phyloP scores from a whole-genome alignment of 371 early-diverging fungal genomes.

The Syncephalastrum racemosum region DNA sequence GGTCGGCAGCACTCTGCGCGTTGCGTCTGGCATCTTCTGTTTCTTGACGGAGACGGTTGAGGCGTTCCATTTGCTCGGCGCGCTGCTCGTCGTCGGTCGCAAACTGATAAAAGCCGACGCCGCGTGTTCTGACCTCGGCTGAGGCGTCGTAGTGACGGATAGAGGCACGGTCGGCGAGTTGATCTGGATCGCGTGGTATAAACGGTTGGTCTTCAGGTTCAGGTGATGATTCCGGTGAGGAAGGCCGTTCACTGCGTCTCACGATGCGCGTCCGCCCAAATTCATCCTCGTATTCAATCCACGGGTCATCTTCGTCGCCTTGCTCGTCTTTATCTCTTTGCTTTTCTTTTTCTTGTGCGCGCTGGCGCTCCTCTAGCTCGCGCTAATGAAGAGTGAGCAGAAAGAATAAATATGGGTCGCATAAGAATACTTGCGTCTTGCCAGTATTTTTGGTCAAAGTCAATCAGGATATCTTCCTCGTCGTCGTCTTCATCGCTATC shows the following conservation, averaged over 20 bases:
- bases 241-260: slow-evolving; percentile 62
- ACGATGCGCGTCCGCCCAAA: slow-evolving; percentile 78
- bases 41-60: slow-evolving; percentile 61
- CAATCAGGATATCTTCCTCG: slow-evolving; percentile 42
- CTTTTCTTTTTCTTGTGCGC: slow-evolving; percentile 15
- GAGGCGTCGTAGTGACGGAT: slow-evolving; percentile 57
- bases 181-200: slow-evolving; percentile 13
- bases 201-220: slow-evolving; percentile 2
- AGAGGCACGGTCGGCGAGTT: slow-evolving; percentile 24
- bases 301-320: slow-evolving; percentile 60
- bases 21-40: slow-evolving; percentile 45
- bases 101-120: slow-evolving; percentile 76
- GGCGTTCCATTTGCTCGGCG: slow-evolving; percentile 59
- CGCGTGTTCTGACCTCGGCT: slow-evolving; percentile 67
- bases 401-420: background rate
- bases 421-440: slow-evolving; percentile 24
- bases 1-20: slow-evolving; percentile 38
- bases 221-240: slow-evolving; percentile 17
- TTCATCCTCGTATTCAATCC: slow-evolving; percentile 81
- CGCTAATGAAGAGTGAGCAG: background rate
- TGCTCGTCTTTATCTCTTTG: slow-evolving; percentile 13
- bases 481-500: slow-evolving; percentile 26
- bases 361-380: slow-evolving; percentile 1
- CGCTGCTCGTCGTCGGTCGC: slow-evolving; percentile 71
- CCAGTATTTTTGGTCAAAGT: slow-evolving; percentile 49